A percentile compares a stretch with the other conserved stretches of the same genome.
Evolutionary conservation across 805 yeast genomes (phyloP).

Genomic region (Pichia californica): DNA sequence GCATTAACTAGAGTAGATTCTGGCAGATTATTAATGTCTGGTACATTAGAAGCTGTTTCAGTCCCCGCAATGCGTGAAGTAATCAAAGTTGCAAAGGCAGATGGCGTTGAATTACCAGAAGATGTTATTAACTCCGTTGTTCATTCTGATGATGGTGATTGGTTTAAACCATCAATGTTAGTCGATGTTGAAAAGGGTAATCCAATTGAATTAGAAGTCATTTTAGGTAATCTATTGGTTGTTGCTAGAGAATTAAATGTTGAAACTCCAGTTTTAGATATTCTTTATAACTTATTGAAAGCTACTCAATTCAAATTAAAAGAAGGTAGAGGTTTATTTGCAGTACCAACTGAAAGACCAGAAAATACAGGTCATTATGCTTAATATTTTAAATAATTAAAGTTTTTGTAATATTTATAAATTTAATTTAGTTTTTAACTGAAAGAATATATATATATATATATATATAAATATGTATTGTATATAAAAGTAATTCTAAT

Average conservation of each 20-base stretch:
- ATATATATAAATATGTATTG: too few species aligned
- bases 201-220: conserved; percentile 65
- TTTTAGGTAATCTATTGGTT: conserved; percentile 57
- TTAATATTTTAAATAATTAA: too few species aligned
- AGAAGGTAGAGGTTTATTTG: conserved; percentile 45
- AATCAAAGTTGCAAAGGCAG: conserved; percentile 58
- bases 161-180: conserved; percentile 67
- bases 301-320: conserved; percentile 56
- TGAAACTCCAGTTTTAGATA: conserved; percentile 50
- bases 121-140: conserved; percentile 44
- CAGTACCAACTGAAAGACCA: conserved; percentile 39
- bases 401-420: too few species aligned
- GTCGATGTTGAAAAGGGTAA: conserved; percentile 62
- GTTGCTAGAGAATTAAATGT: conserved; percentile 44
- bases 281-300: conserved; percentile 52
- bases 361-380: too few species aligned
- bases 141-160: conserved; percentile 52
- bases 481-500: too few species aligned
- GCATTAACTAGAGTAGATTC: conserved; percentile 55
- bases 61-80: conserved; percentile 68
- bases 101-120: conserved; percentile 49
- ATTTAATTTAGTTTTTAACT: too few species aligned
- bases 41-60: conserved; percentile 35
- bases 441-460: too few species aligned
- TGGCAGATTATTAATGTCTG: conserved; percentile 44